Conservation (phyloP, 805 yeast species). For the Komagataella pseudopastoris region DNA sequence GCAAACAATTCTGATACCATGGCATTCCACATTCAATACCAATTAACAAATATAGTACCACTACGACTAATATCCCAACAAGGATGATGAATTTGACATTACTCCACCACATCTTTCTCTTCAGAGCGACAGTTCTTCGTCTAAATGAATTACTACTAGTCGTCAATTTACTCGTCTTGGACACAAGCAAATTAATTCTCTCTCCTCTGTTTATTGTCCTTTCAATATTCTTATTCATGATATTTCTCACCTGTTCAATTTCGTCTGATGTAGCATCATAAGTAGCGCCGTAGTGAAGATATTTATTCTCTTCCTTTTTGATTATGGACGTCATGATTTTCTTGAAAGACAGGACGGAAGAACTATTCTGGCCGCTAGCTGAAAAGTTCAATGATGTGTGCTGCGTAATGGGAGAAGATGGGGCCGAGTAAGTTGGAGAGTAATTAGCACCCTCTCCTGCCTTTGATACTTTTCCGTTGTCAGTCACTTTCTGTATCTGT, state of each 20-base stretch:
- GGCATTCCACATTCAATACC: slow-evolving; percentile 46
- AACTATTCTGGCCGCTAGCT: slow-evolving; percentile 2
- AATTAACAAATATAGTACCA: slow-evolving; percentile 29
- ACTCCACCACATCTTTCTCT: slow-evolving; percentile 59
- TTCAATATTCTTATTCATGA: slow-evolving; percentile 66
- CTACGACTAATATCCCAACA: slow-evolving; percentile 9
- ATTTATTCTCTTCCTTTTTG: slow-evolving; percentile 34
- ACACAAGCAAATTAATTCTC: slow-evolving; percentile 54
- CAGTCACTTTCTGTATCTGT: background rate
- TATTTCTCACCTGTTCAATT: slow-evolving; percentile 46
- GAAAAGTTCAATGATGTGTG: slow-evolving; percentile 1
- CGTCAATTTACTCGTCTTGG: slow-evolving; percentile 66
- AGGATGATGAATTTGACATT: slow-evolving; percentile 30
- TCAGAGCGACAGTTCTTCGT: slow-evolving; percentile 48
- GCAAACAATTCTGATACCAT: slow-evolving; percentile 26
- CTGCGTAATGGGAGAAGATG: background rate
- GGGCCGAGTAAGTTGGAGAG: background rate
- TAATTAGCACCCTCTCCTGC: background rate
- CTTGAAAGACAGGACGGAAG: slow-evolving; percentile 28
- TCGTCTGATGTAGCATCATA: slow-evolving; percentile 22
- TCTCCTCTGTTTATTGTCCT: slow-evolving; percentile 69
- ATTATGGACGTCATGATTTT: slow-evolving; percentile 42
- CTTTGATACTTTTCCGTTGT: background rate
- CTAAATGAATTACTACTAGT: slow-evolving; percentile 56
- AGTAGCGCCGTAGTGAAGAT: slow-evolving; percentile 8